Percentiles rank a stretch among this genome's conserved stretches.
Conservation (phyloP, 352 stramenopile genomes). For the Globisporangium echinulatum region DNA sequence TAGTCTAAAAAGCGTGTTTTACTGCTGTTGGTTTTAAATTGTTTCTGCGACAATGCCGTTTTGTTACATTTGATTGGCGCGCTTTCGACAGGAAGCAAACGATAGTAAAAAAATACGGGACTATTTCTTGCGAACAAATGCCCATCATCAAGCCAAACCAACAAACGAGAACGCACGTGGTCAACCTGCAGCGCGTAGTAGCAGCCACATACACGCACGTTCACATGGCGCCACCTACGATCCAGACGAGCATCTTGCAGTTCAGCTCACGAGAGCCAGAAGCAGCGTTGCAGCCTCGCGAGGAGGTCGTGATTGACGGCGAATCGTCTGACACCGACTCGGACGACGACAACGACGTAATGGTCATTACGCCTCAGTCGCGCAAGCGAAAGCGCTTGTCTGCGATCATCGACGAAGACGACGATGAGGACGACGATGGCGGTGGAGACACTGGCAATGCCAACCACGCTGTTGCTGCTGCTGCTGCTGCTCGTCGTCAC, state of each 20-base stretch:
- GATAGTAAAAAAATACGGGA: no score
- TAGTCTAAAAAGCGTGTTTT: no score
- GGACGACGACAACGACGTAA: slow-evolving; percentile 44
- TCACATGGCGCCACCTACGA: neutral
- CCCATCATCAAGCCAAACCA: no score
- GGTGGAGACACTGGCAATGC: neutral
- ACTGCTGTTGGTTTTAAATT: no score
- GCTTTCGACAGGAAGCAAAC: no score
- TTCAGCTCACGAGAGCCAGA: slow-evolving; percentile 1
- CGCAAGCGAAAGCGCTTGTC: slow-evolving; percentile 58
- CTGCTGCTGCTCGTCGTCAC: neutral
- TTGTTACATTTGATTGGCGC: no score
- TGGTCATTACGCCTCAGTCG: slow-evolving; percentile 48
- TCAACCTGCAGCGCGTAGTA: no score
- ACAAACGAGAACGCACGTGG: no score
- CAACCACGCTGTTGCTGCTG: neutral
- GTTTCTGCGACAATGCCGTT: no score
- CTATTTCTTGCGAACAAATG: no score
- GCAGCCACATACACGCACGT: no score
- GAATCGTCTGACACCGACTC: slow-evolving; percentile 46
- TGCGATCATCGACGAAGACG: slow-evolving; percentile 45
- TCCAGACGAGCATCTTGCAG: neutral
- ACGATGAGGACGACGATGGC: slow-evolving; percentile 25
- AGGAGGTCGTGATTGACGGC: slow-evolving; percentile 72
- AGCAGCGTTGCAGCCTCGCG: slow-evolving; percentile 7